phyloP scores from a whole-genome alignment of 805 yeast genomes.

The Nakazawaea wickerhamii region DNA sequence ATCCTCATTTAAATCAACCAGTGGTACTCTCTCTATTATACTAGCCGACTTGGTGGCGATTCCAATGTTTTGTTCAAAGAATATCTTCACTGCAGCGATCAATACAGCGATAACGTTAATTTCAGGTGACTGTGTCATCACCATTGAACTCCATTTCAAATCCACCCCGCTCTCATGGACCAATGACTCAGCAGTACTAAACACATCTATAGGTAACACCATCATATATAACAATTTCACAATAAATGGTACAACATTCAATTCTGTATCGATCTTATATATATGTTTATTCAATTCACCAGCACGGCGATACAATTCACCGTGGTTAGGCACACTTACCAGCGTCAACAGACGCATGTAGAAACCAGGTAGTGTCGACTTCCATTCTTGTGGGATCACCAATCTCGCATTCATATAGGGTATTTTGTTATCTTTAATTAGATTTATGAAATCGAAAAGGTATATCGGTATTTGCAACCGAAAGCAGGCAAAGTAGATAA shows the following conservation, averaged over 20 bases:
- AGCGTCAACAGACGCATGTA: slow-evolving; percentile 36
- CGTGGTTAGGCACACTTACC: slow-evolving; percentile 31
- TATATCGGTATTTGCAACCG: slow-evolving; percentile 46
- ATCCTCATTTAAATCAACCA: slow-evolving; percentile 21
- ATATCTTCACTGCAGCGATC: background rate
- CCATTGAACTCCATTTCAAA: slow-evolving; percentile 2
- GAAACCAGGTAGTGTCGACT: slow-evolving; percentile 32
- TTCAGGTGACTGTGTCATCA: slow-evolving; percentile 12
- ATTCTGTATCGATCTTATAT: slow-evolving; percentile 2
- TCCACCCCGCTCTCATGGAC: slow-evolving; percentile 16
- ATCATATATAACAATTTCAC: slow-evolving; percentile 36
- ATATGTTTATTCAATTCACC: background rate
- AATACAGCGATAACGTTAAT: slow-evolving; percentile 1
- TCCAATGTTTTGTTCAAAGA: slow-evolving; percentile 11
- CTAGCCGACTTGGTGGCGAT: slow-evolving; percentile 27
- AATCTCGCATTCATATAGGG: slow-evolving; percentile 42
- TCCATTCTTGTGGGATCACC: slow-evolving; percentile 33
- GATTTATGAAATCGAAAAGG: slow-evolving; percentile 38
- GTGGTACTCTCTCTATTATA: slow-evolving; percentile 22
- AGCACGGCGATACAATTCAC: slow-evolving; percentile 26
- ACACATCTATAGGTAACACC: slow-evolving; percentile 46
- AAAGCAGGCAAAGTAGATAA: slow-evolving; percentile 48
- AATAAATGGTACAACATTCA: slow-evolving; percentile 35
- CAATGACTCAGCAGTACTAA: slow-evolving; percentile 27
- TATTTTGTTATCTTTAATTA: slow-evolving; percentile 37